Evolutionary conservation across 2,329 filamentous ascomycete genomes (phyloP), one percentile per base, ranked within the genome.

Genomic region (Coleophoma eucalyptorum): DNA sequence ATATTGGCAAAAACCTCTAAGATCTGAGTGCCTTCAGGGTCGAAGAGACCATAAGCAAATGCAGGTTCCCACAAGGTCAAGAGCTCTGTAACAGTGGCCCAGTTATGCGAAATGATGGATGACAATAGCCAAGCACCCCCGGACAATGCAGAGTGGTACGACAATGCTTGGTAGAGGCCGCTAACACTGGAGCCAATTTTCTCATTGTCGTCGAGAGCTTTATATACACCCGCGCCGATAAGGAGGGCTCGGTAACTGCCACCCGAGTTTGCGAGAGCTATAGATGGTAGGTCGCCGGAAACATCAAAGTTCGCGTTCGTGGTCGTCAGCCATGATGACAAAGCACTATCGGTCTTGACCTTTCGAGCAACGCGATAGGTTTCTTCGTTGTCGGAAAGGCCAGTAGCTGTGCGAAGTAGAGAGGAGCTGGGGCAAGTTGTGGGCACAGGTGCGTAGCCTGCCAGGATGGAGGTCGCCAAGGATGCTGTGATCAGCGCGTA

Each of bases 231-330:
- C 13, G 65, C 65, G 6, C 61, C 65, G 15, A 50, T 56, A 15
- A 67, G 54, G 15, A 65, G 54, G 5, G 63, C 57, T 6, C 65
- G 54, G 42, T 59, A 64, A 5, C 64, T 62, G 40, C 65, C 65
- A 32, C 65, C 64, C 7, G 62, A 65, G 48, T 57, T 56, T 7
- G 60, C 55, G 21, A 64, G 44, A 16, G 54, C 62, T 41, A 60
- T 55, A 5, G 55, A 58, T 19, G 59, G 60, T 46, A 62, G 19
- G 4, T 51, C 38, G 3, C 52, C 42, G 15, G 20, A 33, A 5
- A 49, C 42, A 20, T 42, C 41, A 19, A 49, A 44, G 15, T 32
- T 15, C 6, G 33, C 46, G 38, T 48, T 42, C 16, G 49, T 51
- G 42, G 41, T 47, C 35, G 42, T 8, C 5, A 54, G 38, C 52